phyloP scores from a whole-genome alignment of 306 rosid genomes.

The Malus asiatica region DNA sequence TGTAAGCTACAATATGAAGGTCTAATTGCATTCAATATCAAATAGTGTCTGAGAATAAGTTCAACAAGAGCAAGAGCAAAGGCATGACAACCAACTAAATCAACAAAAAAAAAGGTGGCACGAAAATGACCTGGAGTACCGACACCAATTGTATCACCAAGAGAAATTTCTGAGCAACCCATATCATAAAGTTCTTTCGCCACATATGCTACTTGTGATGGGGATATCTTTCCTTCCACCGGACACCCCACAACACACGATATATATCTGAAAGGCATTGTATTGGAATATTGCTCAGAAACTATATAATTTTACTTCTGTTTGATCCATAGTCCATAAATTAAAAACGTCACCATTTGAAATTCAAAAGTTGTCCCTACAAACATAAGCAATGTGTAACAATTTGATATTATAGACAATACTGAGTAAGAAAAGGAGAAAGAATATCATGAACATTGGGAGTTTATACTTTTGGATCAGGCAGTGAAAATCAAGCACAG shows the following conservation, averaged over 20 bases:
- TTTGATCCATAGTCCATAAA: neutral
- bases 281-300: neutral
- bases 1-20: neutral
- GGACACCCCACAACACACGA: slow-evolving; percentile 97
- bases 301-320: neutral
- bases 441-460: neutral
- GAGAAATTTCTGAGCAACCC: slow-evolving; percentile 91
- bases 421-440: neutral
- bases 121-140: slow-evolving; percentile 81
- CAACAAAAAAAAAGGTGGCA: neutral
- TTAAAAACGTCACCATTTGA: neutral
- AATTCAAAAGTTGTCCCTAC: neutral
- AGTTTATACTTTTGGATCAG: neutral
- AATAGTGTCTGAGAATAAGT: neutral
- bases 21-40: neutral
- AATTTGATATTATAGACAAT: neutral
- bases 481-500: neutral
- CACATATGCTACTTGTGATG: slow-evolving; percentile 72
- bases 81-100: neutral
- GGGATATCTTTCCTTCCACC: slow-evolving; percentile 68
- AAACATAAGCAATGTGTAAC: neutral
- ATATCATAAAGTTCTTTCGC: slow-evolving; percentile 70
- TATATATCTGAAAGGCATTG: slow-evolving; percentile 46
- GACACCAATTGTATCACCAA: slow-evolving; percentile 95
- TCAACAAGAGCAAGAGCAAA: neutral